A percentile compares a stretch with the other conserved stretches of the same genome.
phyloP scores from a whole-genome alignment of 2,329 filamentous ascomycete genomes.

The Trichoderma brevicompactum region DNA sequence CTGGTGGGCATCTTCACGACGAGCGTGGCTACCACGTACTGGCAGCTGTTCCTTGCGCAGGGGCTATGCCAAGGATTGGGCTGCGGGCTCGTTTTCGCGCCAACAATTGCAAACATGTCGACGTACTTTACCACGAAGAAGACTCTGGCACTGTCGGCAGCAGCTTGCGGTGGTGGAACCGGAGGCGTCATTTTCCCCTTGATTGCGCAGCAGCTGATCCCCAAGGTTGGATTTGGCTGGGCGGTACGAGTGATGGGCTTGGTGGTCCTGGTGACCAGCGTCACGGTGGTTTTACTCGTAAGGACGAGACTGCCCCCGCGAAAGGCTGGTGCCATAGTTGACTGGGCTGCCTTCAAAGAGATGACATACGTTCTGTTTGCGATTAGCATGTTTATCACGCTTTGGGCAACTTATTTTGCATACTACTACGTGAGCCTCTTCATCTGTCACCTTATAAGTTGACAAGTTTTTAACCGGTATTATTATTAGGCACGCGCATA shows the following conservation, averaged over 20 bases:
- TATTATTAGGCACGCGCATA: slow-evolving; percentile 45
- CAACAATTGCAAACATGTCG: slow-evolving; percentile 57
- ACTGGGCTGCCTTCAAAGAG: slow-evolving; percentile 56
- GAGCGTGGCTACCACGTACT: slow-evolving; percentile 49
- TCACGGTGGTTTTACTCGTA: slow-evolving; percentile 48
- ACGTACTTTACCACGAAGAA: slow-evolving; percentile 66
- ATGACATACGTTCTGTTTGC: slow-evolving; percentile 47
- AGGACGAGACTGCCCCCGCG: slow-evolving; percentile 54
- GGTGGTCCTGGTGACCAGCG: slow-evolving; percentile 55
- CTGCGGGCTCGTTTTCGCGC: slow-evolving; percentile 57
- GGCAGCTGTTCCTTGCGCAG: slow-evolving; percentile 56
- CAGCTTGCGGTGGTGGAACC: slow-evolving; percentile 62
- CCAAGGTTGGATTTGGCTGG: slow-evolving; percentile 66
- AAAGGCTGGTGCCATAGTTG: slow-evolving; percentile 55
- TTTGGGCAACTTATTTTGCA: slow-evolving; percentile 56
- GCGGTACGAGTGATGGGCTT: slow-evolving; percentile 66
- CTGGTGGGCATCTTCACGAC: slow-evolving; percentile 52
- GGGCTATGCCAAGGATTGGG: slow-evolving; percentile 62
- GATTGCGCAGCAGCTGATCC: slow-evolving; percentile 59
- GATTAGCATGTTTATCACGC: slow-evolving; percentile 44
- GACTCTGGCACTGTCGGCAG: slow-evolving; percentile 62
- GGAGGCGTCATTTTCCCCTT: slow-evolving; percentile 68
- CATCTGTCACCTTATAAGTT: accelerated
- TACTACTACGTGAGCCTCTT: slow-evolving; percentile 50
- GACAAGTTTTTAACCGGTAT: not conserved